phyloP scores from a whole-genome alignment of 345 rosid species.

The Corchorus olitorius region DNA sequence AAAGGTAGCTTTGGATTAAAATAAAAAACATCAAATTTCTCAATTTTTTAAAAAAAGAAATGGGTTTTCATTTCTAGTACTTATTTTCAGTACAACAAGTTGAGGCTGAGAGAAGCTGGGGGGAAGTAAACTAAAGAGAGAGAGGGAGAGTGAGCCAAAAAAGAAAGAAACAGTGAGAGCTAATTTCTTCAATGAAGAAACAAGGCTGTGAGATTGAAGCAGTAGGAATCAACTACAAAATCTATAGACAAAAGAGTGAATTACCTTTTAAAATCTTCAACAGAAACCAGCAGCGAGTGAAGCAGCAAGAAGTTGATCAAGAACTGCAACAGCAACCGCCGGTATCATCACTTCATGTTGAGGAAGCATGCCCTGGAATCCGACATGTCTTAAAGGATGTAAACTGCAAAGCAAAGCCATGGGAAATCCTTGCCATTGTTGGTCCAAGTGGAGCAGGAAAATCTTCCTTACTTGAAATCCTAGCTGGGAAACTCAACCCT shows the following conservation, averaged over 20 bases:
- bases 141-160: conserved; percentile 13
- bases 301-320: conserved; percentile 26
- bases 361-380: conserved; percentile 32
- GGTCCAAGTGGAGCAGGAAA: conserved; percentile 99
- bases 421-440: conserved; percentile 92
- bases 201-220: conserved; percentile 91
- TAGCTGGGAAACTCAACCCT: conserved; percentile 67
- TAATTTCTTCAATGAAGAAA: conserved; percentile 63
- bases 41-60: neutral
- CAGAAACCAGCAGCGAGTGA: conserved; percentile 3
- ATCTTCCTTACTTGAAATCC: conserved; percentile 80
- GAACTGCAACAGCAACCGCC: conserved; percentile 19
- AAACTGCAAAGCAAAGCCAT: conserved; percentile 80
- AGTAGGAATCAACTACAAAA: conserved; percentile 63
- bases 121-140: conserved; percentile 15
- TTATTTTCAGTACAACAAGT: neutral
- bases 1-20: neutral
- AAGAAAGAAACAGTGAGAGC: conserved; percentile 4
- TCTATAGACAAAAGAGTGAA: conserved; percentile 32
- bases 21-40: neutral
- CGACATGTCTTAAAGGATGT: conserved; percentile 70
- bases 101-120: conserved; percentile 10
- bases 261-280: conserved; percentile 36
- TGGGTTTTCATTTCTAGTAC: neutral
- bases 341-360: conserved; percentile 6